These are phyloP conservation scores for Aureobasidium subglaciale DNA, from an alignment of 2,329 filamentous ascomycete genomes.

Conservation along the genomic window DNA sequence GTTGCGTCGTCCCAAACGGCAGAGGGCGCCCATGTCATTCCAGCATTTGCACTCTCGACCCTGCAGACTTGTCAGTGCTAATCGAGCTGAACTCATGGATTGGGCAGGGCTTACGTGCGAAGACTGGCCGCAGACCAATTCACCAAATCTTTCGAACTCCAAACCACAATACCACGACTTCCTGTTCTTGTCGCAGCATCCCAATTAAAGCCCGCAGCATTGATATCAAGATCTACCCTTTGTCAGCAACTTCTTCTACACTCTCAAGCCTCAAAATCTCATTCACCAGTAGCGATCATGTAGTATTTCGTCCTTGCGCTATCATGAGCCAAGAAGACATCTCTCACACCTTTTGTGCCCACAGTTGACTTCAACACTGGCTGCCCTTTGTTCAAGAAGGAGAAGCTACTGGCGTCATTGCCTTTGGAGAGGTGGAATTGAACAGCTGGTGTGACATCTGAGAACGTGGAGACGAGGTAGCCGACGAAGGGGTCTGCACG, in stretches of 20 bases:
- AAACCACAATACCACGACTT: slow-evolving; percentile 47
- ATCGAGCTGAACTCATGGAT: background rate
- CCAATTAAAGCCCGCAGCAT: slow-evolving; percentile 41
- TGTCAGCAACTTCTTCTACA: slow-evolving; percentile 24
- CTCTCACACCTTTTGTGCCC: slow-evolving; percentile 47
- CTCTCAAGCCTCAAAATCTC: background rate
- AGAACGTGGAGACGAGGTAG: background rate
- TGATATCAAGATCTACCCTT: slow-evolving; percentile 50
- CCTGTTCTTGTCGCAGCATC: slow-evolving; percentile 46
- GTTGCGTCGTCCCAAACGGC: slow-evolving; percentile 47
- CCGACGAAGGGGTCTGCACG: background rate
- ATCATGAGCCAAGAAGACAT: slow-evolving; percentile 43
- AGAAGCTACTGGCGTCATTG: slow-evolving; percentile 45
- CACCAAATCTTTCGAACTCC: slow-evolving; percentile 47
- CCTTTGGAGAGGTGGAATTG: slow-evolving; percentile 41
- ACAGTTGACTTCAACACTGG: slow-evolving; percentile 44
- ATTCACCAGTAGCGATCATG: slow-evolving; percentile 42
- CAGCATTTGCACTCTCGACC: slow-evolving; percentile 47
- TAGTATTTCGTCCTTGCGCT: slow-evolving; percentile 40
- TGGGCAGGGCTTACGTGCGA: slow-evolving; percentile 22
- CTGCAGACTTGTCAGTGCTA: slow-evolving; percentile 9
- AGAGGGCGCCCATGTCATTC: slow-evolving; percentile 54
- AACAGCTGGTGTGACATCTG: slow-evolving; percentile 5
- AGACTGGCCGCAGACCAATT: slow-evolving; percentile 45
- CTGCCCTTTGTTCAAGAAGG: slow-evolving; percentile 42